Evolutionary conservation across 2,329 filamentous ascomycete species (phyloP).

Genomic region (Aspergillus calidoustus): DNA sequence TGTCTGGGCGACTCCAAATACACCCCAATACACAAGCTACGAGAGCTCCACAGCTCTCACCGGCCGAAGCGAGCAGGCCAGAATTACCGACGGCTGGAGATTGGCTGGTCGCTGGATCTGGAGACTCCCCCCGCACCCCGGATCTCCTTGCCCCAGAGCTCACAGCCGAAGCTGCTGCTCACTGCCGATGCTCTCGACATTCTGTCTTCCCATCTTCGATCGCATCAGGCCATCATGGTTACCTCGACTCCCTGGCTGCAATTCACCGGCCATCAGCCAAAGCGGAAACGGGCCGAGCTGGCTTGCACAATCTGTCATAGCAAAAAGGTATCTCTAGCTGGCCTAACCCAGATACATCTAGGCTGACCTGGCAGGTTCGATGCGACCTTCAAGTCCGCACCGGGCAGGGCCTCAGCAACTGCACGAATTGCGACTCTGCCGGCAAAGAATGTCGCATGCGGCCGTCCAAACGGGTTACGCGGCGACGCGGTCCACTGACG

Average conservation of each 20-base stretch:
- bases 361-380: constrained; percentile 9
- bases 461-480: constrained; percentile 7
- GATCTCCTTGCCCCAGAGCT: not conserved
- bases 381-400: constrained; percentile 21
- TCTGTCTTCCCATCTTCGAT: not conserved
- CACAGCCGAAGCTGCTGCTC: not conserved
- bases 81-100: not conserved
- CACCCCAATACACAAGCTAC: not conserved
- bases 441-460: constrained; percentile 16
- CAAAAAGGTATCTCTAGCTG: constrained; percentile 15
- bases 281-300: constrained; percentile 17
- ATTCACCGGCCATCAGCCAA: constrained; percentile 19
- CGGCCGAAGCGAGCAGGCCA: not conserved
- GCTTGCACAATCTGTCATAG: constrained; percentile 20
- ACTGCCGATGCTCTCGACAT: not conserved
- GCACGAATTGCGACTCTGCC: constrained; percentile 19
- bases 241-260: constrained; percentile 10
- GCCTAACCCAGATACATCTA: not conserved
- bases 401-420: constrained; percentile 15
- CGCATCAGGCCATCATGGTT: not conserved
- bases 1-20: not conserved
- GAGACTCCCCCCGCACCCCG: not conserved
- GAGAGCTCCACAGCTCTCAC: not conserved
- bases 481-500: constrained; percentile 2
- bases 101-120: not conserved